Evolutionary conservation across 2,329 filamentous ascomycete species (phyloP).

Genomic region (Trichothecium roseum): DNA sequence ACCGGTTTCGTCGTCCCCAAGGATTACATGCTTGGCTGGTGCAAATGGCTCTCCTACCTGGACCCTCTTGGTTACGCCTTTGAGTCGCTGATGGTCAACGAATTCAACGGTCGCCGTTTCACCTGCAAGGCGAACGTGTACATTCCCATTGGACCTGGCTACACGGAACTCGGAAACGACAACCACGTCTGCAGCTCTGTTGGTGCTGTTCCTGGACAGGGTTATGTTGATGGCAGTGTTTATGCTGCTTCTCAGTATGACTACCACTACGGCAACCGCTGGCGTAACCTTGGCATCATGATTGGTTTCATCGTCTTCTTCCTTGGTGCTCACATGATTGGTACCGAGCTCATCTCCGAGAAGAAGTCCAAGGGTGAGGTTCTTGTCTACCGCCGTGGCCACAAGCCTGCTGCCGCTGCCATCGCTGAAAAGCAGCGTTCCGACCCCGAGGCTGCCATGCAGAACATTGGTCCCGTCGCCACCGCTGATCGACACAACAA

Average conservation of each 20-base stretch:
- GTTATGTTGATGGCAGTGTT: slow-evolving; percentile 43
- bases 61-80: slow-evolving; percentile 75
- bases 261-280: slow-evolving; percentile 50
- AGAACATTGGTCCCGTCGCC: slow-evolving; percentile 36
- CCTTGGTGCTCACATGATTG: slow-evolving; percentile 49
- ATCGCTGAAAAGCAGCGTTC: slow-evolving; percentile 52
- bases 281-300: slow-evolving; percentile 64
- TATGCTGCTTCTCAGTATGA: slow-evolving; percentile 45
- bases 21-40: slow-evolving; percentile 68
- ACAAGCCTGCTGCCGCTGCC: slow-evolving; percentile 45
- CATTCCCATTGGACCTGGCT: slow-evolving; percentile 26
- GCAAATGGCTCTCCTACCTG: slow-evolving; percentile 73
- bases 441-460: slow-evolving; percentile 44
- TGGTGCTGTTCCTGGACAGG: slow-evolving; percentile 44
- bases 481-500: slow-evolving; percentile 5
- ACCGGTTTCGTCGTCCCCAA: slow-evolving; percentile 60
- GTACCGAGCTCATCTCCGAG: slow-evolving; percentile 54
- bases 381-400: slow-evolving; percentile 62
- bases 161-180: slow-evolving; percentile 16
- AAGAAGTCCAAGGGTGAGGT: slow-evolving; percentile 69
- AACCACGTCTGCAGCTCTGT: slow-evolving; percentile 47
- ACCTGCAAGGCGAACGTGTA: slow-evolving; percentile 26
- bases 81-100: slow-evolving; percentile 72
- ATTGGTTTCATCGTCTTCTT: slow-evolving; percentile 55
- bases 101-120: slow-evolving; percentile 61